phyloP scores from a whole-genome alignment of 2,329 filamentous ascomycete genomes.

The Fusarium sp. region DNA sequence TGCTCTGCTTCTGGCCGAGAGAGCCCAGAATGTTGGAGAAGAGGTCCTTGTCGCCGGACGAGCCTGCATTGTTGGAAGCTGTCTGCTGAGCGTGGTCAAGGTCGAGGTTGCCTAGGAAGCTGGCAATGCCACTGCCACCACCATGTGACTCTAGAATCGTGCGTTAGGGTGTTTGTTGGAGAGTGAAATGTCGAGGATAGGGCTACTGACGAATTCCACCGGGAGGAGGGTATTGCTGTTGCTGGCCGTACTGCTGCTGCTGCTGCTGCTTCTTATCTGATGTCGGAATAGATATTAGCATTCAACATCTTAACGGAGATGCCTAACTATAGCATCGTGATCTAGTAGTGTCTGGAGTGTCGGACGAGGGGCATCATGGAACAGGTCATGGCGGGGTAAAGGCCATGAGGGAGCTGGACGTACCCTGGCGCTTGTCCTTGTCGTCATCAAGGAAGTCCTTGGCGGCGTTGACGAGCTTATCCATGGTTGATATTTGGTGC shows the following conservation, averaged over 20 bases:
- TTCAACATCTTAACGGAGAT: neutral
- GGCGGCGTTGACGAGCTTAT: conserved; percentile 57
- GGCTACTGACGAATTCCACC: conserved; percentile 51
- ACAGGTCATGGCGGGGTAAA: conserved; percentile 43
- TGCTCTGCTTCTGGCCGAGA: conserved; percentile 66
- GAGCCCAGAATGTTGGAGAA: conserved; percentile 66
- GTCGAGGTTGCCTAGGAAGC: conserved; percentile 64
- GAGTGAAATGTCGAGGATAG: neutral
- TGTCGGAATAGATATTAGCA: conserved; percentile 15
- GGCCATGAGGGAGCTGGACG: conserved; percentile 19
- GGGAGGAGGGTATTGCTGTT: conserved; percentile 41
- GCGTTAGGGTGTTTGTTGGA: conserved; percentile 19
- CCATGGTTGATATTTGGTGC: conserved; percentile 50
- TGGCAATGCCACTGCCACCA: conserved; percentile 54
- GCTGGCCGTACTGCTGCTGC: conserved; percentile 27
- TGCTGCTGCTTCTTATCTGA: conserved; percentile 30
- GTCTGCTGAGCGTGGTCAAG: conserved; percentile 64
- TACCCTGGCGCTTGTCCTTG: conserved; percentile 49
- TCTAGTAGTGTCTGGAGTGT: neutral
- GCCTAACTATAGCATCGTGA: neutral
- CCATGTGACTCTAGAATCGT: conserved; percentile 51
- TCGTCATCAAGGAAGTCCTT: conserved; percentile 56
- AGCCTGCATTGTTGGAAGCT: conserved; percentile 63
- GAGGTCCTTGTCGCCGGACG: conserved; percentile 63
- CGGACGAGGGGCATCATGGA: conserved; percentile 36